Evolutionary conservation across 345 rosid species (phyloP), one percentile per base, ranked within the genome.

Genomic region (Gossypium mustelinum): DNA sequence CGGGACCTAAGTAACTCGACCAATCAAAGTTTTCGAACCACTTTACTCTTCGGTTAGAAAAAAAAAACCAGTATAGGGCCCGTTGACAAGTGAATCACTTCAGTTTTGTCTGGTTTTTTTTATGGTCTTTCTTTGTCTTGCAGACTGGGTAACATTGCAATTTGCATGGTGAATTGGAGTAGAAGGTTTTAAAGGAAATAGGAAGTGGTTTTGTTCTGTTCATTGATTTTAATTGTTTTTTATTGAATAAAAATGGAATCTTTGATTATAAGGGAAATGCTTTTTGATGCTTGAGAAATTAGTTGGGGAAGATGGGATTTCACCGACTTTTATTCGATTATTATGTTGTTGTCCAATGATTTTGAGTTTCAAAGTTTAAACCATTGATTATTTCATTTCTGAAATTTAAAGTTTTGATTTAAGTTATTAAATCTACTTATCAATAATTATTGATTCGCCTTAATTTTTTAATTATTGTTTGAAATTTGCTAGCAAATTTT

Each of bases 91-190:
- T 68, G 74, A 58, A 9, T 73, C 78, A 25, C 74, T 54, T 68
- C 62, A n/a, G 60, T 72, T 79, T 62, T 83, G 79, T 79, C 81
- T 59, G 75, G 69, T 20, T 43, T 60, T 3, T 11, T 2, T 17
- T 39, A 17, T 45, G 52, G 22, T 9, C 34, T 85, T 81, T 84
- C 90, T 86, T 87, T 85, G 75, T 54, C 89, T 85, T 89, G 87
- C 90, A 89, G 86, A 75, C 14, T 59, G 80, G 80, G 50, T 62
- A 75, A 61, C 69, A 71, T 20, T 18, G 22, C 55, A 45, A 56
- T 47, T 72, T 78, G 78, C 57, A 39, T 5, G 71, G 9, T 86
- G 87, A 77, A 85, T 86, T 89, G 84, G 79, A 84, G 81, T 77
- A 64, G 72, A 84, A 82, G 86, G 78, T 60, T 82, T 44, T 34